Evolutionary conservation across 805 yeast species (phyloP).

Genomic region (Yamadazyma philogaea): DNA sequence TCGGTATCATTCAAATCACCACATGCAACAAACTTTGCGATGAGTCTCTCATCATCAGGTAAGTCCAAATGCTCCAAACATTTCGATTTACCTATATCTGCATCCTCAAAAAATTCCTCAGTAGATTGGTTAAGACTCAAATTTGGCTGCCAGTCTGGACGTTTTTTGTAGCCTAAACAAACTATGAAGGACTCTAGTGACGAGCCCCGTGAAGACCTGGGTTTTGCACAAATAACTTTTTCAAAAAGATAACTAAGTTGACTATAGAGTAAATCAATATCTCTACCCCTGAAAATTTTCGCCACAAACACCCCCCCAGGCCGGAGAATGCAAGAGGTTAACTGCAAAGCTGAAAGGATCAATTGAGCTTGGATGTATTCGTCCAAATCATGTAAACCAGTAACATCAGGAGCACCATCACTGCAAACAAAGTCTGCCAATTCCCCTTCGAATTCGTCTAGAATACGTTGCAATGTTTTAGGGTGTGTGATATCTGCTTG

Average conservation of each 20-base stretch:
- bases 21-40: slow-evolving; percentile 94
- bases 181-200: slow-evolving; percentile 93
- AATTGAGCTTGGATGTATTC: slow-evolving; percentile 96
- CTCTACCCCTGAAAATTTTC: slow-evolving; percentile 93
- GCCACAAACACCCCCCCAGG: slow-evolving; percentile 95
- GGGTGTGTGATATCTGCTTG: slow-evolving; percentile 99
- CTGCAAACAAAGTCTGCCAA: slow-evolving; percentile 94
- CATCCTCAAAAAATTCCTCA: slow-evolving; percentile 75
- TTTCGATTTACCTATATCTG: slow-evolving; percentile 52
- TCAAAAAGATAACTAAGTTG: slow-evolving; percentile 86
- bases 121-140: slow-evolving; percentile 58
- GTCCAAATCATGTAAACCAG: slow-evolving; percentile 94
- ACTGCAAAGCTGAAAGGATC: slow-evolving; percentile 83
- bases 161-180: slow-evolving; percentile 82
- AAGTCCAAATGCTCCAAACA: slow-evolving; percentile 46
- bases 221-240: slow-evolving; percentile 90
- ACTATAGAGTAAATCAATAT: slow-evolving; percentile 89
- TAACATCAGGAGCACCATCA: slow-evolving; percentile 99
- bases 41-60: slow-evolving; percentile 60
- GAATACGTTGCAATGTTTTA: slow-evolving; percentile 69
- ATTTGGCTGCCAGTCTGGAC: slow-evolving; percentile 78
- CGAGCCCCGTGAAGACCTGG: slow-evolving; percentile 91
- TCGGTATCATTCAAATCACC: slow-evolving; percentile 88
- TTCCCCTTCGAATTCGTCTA: slow-evolving; percentile 83
- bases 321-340: slow-evolving; percentile 83